Percentiles rank a stretch among this genome's conserved stretches.
Conservation (phyloP, 768 basidiomycete species). For the Kwoniella bestiolae region DNA sequence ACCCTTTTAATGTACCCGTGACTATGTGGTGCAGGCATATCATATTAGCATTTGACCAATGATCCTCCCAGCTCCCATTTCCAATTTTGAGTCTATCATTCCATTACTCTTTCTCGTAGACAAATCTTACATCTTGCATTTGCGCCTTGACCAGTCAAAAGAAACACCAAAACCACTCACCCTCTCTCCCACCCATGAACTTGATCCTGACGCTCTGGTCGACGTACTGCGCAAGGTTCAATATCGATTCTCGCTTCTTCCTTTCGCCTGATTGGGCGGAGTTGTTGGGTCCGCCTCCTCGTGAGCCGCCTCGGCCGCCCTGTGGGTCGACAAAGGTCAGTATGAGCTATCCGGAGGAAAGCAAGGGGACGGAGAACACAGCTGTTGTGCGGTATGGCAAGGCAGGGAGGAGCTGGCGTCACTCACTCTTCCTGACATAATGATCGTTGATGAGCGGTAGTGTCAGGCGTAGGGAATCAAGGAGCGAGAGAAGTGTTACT, state of each 20-base stretch:
- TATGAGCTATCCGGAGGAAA: too few relatives aligned
- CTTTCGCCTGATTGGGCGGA: conserved; percentile 63
- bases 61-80: too few relatives aligned
- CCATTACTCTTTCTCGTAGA: background rate
- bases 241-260: conserved; percentile 89
- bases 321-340: background rate
- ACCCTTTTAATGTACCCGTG: conserved; percentile 90
- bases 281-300: conserved; percentile 57
- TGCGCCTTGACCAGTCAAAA: too few relatives aligned
- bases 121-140: background rate
- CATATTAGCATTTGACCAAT: too few relatives aligned
- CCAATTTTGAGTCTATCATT: background rate
- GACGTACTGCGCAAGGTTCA: conserved; percentile 91
- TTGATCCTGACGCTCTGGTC: conserved; percentile 92
- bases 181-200: conserved; percentile 97
- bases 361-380: too few relatives aligned
- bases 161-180: conserved; percentile 58
- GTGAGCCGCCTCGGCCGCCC: conserved; percentile 62
- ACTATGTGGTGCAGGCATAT: too few relatives aligned
- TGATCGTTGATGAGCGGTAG: background rate
- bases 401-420: background rate
- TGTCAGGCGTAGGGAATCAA: too few relatives aligned
- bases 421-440: conserved; percentile 51
- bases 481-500: too few relatives aligned
- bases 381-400: too few relatives aligned